Evolutionary conservation across 2,329 filamentous ascomycete genomes (phyloP).

Genomic region (Emergomyces pasteurianus): DNA sequence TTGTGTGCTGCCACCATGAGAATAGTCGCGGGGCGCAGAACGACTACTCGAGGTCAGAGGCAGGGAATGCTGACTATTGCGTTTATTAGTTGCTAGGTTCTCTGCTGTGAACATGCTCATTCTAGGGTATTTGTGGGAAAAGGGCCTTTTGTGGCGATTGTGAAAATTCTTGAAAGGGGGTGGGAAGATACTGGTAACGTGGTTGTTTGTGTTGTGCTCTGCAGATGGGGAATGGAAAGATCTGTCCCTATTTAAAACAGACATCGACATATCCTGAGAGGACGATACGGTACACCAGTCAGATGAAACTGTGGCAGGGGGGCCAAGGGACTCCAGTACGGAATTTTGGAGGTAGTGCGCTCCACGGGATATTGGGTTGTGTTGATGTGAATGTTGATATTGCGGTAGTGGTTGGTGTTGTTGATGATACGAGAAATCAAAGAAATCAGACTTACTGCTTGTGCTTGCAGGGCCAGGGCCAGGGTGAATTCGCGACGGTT

Average conservation of each 20-base stretch:
- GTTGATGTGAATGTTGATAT: not conserved
- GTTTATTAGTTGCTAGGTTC: constrained; percentile 6
- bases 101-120: not conserved
- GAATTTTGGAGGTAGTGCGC: not conserved
- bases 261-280: not conserved
- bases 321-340: not conserved
- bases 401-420: not conserved
- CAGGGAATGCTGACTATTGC: constrained; percentile 9
- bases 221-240: not conserved
- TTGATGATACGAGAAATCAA: constrained; percentile 1
- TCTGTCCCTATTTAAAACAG: not conserved
- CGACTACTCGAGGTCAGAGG: not conserved
- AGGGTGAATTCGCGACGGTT: not conserved
- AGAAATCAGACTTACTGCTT: constrained; percentile 11
- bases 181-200: not conserved
- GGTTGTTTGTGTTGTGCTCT: not conserved
- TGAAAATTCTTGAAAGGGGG: not conserved
- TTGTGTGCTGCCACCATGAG: not conserved
- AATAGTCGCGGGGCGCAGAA: not conserved
- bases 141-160: not conserved
- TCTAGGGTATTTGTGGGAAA: constrained; percentile 1
- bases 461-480: constrained; percentile 3
- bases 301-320: not conserved
- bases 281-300: constrained; percentile 1
- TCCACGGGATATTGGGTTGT: not conserved